A percentile compares a stretch with the other conserved stretches of the same genome.
Evolutionary conservation across 139 green algal genomes (phyloP).

Genomic region (Tetraselmis chui): DNA sequence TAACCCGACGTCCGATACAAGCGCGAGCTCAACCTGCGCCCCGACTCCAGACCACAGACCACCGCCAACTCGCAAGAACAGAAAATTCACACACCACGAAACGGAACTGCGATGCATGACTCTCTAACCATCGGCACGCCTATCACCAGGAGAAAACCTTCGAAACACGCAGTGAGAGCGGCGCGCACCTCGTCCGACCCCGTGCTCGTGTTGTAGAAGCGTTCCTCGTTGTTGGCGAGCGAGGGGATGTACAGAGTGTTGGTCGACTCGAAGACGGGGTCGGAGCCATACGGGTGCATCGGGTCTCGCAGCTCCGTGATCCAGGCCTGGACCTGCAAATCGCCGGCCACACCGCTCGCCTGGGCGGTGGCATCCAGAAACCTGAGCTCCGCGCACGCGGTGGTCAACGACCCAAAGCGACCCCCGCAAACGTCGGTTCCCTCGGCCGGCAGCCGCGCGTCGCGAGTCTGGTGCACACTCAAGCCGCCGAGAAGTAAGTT

Average conservation of each 20-base stretch:
- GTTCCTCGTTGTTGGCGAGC: not conserved
- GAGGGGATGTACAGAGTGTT: not conserved
- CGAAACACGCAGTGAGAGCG: too few species aligned
- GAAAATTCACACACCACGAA: too few species aligned
- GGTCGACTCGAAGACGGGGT: not conserved
- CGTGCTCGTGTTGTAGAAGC: not conserved
- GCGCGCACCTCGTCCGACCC: not conserved
- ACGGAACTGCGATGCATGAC: too few species aligned
- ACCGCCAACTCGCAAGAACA: too few species aligned
- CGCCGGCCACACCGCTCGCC: too few species aligned
- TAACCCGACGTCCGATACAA: too few species aligned
- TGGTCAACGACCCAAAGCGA: not conserved
- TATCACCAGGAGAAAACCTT: too few species aligned
- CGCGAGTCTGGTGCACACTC: not conserved
- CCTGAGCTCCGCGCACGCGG: not conserved
- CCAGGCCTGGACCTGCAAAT: not conserved
- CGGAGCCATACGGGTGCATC: not conserved
- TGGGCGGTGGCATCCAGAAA: not conserved
- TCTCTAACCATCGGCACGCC: too few species aligned
- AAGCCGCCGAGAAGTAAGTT: not conserved
- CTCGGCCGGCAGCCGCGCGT: not conserved
- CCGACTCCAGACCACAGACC: too few species aligned
- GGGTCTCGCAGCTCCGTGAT: not conserved
- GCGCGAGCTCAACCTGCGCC: too few species aligned
- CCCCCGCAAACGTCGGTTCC: not conserved